Conservation (phyloP, 345 rosid genomes). For the Pugionium dolabratum region DNA sequence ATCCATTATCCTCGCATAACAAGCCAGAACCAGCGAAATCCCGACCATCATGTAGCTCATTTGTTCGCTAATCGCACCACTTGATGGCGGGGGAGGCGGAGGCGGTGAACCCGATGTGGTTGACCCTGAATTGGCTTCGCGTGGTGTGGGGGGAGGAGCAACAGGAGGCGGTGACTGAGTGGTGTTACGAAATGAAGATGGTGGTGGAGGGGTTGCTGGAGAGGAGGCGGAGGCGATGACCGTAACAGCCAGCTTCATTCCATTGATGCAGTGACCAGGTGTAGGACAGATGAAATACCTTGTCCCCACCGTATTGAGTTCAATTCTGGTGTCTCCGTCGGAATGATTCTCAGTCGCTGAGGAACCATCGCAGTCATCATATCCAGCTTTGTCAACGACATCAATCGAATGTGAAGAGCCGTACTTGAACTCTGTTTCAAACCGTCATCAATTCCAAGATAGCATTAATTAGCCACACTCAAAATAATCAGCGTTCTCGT, state of each 20-base stretch:
- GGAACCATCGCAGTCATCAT: constrained; percentile 28
- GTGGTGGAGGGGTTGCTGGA: constrained; percentile 19
- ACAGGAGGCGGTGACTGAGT: too few species aligned
- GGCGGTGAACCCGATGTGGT: not conserved
- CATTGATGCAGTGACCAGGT: constrained; percentile 14
- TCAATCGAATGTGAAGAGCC: constrained; percentile 26
- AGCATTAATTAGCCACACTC: too few species aligned
- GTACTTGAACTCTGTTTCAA: constrained; percentile 38
- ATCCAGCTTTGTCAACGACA: constrained; percentile 30
- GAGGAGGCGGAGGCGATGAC: constrained; percentile 24
- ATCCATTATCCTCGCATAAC: not conserved
- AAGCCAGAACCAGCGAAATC: not conserved
- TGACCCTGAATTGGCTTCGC: too few species aligned
- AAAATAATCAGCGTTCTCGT: too few species aligned
- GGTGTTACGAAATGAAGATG: not conserved
- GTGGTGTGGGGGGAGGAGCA: too few species aligned
- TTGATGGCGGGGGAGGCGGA: constrained; percentile 25
- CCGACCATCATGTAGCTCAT: constrained; percentile 10
- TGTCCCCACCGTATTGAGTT: constrained; percentile 11
- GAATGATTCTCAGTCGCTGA: not conserved
- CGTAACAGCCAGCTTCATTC: constrained; percentile 40
- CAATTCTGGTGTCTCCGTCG: constrained; percentile 23
- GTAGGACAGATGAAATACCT: constrained; percentile 30
- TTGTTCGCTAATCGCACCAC: constrained; percentile 2
- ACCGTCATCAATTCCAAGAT: too few species aligned